phyloP scores from a whole-genome alignment of 1,139 yeast genomes.

The Hemisphaericaspora subhashii region DNA sequence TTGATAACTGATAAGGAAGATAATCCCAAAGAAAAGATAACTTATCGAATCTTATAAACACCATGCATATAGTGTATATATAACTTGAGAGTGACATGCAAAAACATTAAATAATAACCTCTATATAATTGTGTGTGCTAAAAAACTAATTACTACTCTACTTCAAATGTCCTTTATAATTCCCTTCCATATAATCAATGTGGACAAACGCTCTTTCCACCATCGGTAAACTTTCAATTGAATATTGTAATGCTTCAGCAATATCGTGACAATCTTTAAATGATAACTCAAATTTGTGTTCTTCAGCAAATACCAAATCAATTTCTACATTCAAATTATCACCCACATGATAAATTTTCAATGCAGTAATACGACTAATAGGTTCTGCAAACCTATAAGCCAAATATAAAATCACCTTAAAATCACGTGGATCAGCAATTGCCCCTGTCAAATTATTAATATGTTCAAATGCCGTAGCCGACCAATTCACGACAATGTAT shows the following conservation, averaged over 20 bases:
- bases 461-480: slow-evolving; percentile 63
- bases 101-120: too few species aligned
- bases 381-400: slow-evolving; percentile 70
- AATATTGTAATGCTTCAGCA: slow-evolving; percentile 80
- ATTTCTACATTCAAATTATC: slow-evolving; percentile 77
- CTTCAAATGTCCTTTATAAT: slow-evolving; percentile 50
- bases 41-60: slow-evolving; percentile 4
- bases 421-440: slow-evolving; percentile 61
- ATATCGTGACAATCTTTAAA: slow-evolving; percentile 75
- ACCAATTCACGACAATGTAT: slow-evolving; percentile 68
- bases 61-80: too few species aligned
- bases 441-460: slow-evolving; percentile 76
- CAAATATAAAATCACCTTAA: slow-evolving; percentile 65
- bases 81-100: too few species aligned
- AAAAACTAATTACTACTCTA: slow-evolving; percentile 13
- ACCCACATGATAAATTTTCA: slow-evolving; percentile 77
- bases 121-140: too few species aligned
- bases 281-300: slow-evolving; percentile 40
- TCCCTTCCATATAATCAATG: slow-evolving; percentile 65
- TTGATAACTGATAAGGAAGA: slow-evolving; percentile 8
- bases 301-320: slow-evolving; percentile 61
- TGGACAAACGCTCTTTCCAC: slow-evolving; percentile 85
- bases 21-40: slow-evolving; percentile 6
- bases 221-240: slow-evolving; percentile 72
- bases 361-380: slow-evolving; percentile 62